Evolutionary conservation across 352 stramenopile genomes (phyloP).

Genomic region (Phytophthora megakarya): DNA sequence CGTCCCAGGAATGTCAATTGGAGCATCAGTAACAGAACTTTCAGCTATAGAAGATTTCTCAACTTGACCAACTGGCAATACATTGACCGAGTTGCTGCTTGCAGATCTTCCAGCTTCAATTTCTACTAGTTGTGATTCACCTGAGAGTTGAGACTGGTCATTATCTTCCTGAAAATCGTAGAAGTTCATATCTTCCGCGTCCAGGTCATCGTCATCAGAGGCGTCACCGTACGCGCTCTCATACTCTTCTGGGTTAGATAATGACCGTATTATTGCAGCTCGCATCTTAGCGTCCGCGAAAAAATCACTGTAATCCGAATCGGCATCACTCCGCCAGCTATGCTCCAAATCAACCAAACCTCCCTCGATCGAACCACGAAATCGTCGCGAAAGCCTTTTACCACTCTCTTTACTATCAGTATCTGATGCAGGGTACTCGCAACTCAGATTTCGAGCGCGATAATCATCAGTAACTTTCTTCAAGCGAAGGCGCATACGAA

Average conservation of each 20-base stretch:
- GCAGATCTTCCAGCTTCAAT: not conserved
- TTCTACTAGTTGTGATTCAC: conserved; percentile 7
- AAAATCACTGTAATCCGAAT: conserved; percentile 81
- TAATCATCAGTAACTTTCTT: conserved; percentile 73
- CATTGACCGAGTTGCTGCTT: not conserved
- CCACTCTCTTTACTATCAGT: conserved; percentile 53
- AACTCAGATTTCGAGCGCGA: conserved; percentile 69
- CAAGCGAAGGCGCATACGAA: conserved; percentile 77
- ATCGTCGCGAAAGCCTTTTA: conserved; percentile 29
- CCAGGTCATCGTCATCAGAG: conserved; percentile 59
- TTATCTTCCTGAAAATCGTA: conserved; percentile 39
- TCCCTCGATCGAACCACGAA: conserved; percentile 42
- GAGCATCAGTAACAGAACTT: not conserved
- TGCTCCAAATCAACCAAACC: conserved; percentile 46
- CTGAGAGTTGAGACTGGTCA: conserved; percentile 3
- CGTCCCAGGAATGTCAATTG: conserved; percentile 17
- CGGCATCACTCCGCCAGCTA: conserved; percentile 73
- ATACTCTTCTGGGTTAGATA: conserved; percentile 62
- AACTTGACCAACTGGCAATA: not conserved
- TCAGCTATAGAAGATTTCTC: not conserved
- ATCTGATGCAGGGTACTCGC: conserved; percentile 55
- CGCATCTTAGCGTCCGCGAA: conserved; percentile 79
- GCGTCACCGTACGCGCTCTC: conserved; percentile 43
- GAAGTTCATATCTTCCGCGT: conserved; percentile 45
- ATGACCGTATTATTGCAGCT: conserved; percentile 71